Conservation (phyloP, 2,329 filamentous ascomycete species). For the Trichoderma citrinoviride region DNA sequence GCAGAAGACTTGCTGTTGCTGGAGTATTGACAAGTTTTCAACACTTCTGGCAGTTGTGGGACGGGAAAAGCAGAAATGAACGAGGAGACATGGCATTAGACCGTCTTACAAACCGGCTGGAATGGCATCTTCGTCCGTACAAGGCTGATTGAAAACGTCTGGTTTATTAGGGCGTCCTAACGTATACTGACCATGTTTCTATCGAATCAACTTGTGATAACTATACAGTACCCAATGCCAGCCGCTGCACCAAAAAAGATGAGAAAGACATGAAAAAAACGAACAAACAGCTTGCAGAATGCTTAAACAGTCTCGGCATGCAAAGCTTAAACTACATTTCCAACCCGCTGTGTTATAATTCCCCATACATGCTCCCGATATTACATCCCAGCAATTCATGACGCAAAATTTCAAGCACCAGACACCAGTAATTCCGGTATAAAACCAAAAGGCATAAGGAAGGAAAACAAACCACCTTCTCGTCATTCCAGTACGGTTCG, state of each 20-base stretch:
- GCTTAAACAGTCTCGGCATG: neutral
- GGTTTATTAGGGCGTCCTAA: neutral
- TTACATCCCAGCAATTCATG: neutral
- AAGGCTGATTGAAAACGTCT: neutral
- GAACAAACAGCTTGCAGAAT: neutral
- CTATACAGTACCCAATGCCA: neutral
- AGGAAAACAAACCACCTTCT: neutral
- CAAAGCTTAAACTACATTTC: neutral
- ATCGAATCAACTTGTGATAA: neutral
- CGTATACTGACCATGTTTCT: neutral
- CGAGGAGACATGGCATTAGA: too few relatives aligned
- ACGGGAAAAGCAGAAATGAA: too few relatives aligned
- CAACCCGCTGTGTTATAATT: neutral
- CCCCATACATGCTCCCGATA: conserved; percentile 2
- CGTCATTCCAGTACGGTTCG: neutral
- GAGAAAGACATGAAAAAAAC: neutral
- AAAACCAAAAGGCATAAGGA: too few relatives aligned
- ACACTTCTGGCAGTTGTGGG: too few relatives aligned
- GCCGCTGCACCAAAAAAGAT: neutral
- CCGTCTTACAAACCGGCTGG: neutral
- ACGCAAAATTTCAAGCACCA: neutral
- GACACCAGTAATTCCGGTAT: neutral
- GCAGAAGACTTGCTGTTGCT: conserved; percentile 5
- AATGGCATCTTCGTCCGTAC: neutral
- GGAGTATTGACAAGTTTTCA: conserved; percentile 10